Evolutionary conservation across 495 filamentous ascomycete genomes (phyloP), one percentile per base, ranked within the genome.

Genomic region (Hypoxylon perforatum): DNA sequence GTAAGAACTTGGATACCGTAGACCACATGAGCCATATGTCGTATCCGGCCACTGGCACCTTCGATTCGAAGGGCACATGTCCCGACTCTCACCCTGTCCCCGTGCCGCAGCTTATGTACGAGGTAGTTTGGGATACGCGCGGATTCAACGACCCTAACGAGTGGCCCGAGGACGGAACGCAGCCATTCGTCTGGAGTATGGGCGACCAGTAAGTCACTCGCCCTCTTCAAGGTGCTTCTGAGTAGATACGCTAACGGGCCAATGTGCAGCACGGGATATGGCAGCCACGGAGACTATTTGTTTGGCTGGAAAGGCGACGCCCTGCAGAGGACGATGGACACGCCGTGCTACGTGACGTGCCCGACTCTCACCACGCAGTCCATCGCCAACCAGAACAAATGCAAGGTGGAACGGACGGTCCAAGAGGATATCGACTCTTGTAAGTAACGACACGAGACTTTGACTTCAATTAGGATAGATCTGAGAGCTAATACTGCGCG

Each of bases 181-280:
- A 79, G 54, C 77, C 78, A 0, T 82, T 82, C 57, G 71, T 79
- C 2, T 77, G 77, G 74, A 74, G 69, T 41, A 76, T 77, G 61
- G 77, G 75, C 39, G 71, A 80, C 56, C 55, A 66, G 71, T 73
- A 56, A 57, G 71, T 54, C 5, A 10, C 18, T 7, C 8, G 18
- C 14, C 28, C 5, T 10, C 2, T 0, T 0, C 0, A 23, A 14
- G 22, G 35, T 11, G 18, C 0, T 17, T 12, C 15, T 3, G 1
- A 1, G 10, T 3, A 1, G 1, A 14, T 22, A 21, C 12, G 28
- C 44, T 61, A 8, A 60, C 54, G 1, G 8, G 17, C 6, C 12
- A 35, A 28, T n/a, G 22, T 33, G 10, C 15, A 75, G 71, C 12
- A 67, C 61, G 11, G 73, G 75, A 0, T 75, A 61, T 23, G 70